Percentiles rank a stretch among this genome's conserved stretches.
Evolutionary conservation across 306 rosid genomes (phyloP).

Genomic region (Acacia crassicarpa): DNA sequence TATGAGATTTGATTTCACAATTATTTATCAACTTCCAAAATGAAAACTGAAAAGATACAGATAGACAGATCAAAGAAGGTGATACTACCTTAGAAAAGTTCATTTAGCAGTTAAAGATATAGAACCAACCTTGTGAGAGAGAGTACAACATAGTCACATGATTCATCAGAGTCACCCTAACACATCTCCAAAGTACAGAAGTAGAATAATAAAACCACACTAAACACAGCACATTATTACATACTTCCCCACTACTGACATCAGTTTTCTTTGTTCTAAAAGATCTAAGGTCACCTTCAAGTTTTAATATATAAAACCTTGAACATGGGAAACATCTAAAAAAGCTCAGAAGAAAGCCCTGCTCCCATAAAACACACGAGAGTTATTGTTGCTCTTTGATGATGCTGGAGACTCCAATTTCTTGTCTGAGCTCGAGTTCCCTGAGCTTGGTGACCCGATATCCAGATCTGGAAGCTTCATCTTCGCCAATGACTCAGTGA

Average conservation of each 20-base stretch:
- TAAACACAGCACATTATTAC: slow-evolving; percentile 67
- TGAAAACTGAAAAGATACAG: neutral
- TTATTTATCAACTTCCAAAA: neutral
- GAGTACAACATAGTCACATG: neutral
- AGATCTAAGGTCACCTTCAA: slow-evolving; percentile 55
- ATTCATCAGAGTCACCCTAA: slow-evolving; percentile 48
- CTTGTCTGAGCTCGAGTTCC: neutral
- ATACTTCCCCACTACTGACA: slow-evolving; percentile 52
- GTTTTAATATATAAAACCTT: slow-evolving; percentile 33
- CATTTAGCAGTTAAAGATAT: neutral
- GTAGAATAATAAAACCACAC: slow-evolving; percentile 56
- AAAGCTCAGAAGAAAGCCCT: slow-evolving; percentile 2
- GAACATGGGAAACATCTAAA: slow-evolving; percentile 26
- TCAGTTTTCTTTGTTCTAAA: slow-evolving; percentile 52
- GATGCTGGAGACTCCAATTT: neutral
- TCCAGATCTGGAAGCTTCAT: neutral
- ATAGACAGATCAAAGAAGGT: neutral
- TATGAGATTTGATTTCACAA: neutral
- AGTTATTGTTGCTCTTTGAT: neutral
- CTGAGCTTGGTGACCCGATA: neutral
- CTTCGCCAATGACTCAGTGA: neutral
- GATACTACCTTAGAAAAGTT: neutral
- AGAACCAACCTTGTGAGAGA: slow-evolving; percentile 44
- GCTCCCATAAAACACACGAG: slow-evolving; percentile 8
- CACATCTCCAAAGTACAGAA: slow-evolving; percentile 58